These are phyloP conservation scores for Arabidopsis hybrid DNA, from an alignment of 441 rosid genomes.

Conservation along the genomic window DNA sequence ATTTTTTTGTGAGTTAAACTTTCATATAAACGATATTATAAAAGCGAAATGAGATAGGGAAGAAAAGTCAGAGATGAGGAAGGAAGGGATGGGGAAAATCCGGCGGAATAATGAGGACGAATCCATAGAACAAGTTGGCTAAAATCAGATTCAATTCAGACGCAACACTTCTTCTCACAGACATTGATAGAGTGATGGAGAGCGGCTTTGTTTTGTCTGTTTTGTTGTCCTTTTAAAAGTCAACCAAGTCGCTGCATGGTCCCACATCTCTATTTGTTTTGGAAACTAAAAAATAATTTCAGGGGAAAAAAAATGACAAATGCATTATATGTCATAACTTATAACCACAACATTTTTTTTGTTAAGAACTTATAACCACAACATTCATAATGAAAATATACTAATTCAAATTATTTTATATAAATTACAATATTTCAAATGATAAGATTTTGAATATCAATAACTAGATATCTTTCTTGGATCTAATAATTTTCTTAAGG, in stretches of 20 bases:
- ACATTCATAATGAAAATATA: not conserved
- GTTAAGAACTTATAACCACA: too few species aligned
- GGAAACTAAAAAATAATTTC: not conserved
- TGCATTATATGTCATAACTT: not conserved
- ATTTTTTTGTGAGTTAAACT: not conserved
- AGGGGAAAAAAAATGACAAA: not conserved
- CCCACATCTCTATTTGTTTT: constrained; percentile 25
- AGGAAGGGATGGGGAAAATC: constrained; percentile 22
- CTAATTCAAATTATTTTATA: not conserved
- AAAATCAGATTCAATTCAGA: constrained; percentile 34
- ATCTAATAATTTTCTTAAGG: not conserved
- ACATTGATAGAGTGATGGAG: constrained; percentile 43
- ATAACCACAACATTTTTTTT: too few species aligned
- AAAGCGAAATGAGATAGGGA: constrained; percentile 26
- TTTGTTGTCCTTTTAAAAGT: constrained; percentile 34
- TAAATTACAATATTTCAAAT: not conserved
- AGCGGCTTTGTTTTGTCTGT: constrained; percentile 30
- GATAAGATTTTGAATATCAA: not conserved
- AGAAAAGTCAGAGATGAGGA: constrained; percentile 45
- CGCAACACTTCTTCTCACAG: constrained; percentile 35
- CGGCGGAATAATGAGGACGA: constrained; percentile 23
- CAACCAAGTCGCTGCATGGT: constrained; percentile 41
- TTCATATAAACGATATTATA: not conserved
- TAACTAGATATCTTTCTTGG: not conserved
- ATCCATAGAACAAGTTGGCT: constrained; percentile 44